A percentile compares a stretch with the other conserved stretches of the same genome.
Conservation (phyloP, 768 basidiomycete species). For the Tubosaeta brunneosetosa region DNA sequence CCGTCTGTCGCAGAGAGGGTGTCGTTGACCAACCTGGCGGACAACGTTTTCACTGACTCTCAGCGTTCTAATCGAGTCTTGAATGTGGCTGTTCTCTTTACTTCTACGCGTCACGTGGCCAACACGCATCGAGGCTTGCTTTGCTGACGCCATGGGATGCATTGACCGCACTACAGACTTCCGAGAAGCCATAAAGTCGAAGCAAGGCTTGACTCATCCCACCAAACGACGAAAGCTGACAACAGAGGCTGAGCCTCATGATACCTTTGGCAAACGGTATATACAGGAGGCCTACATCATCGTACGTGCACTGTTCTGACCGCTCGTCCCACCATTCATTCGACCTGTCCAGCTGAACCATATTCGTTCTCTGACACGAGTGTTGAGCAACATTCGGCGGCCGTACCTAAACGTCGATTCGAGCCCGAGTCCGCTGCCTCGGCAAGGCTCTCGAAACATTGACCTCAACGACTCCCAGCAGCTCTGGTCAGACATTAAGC, state of each 20-base stretch:
- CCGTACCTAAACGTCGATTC: constrained; percentile 84
- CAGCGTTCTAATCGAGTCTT: constrained; percentile 17
- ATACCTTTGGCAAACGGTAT: constrained; percentile 59
- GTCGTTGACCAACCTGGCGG: constrained; percentile 3
- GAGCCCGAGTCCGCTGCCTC: constrained; percentile 45
- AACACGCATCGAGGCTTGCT: background rate
- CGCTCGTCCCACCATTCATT: background rate
- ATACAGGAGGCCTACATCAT: constrained; percentile 72
- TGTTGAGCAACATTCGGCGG: constrained; percentile 73
- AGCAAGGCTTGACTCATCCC: constrained; percentile 39
- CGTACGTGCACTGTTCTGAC: constrained; percentile 32
- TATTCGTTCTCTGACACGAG: constrained; percentile 61
- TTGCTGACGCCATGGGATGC: constrained; percentile 44
- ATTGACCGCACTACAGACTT: constrained; percentile 63
- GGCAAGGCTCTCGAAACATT: constrained; percentile 47
- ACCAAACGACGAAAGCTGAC: constrained; percentile 47
- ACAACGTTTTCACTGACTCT: constrained; percentile 13
- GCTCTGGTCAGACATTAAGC: constrained; percentile 59
- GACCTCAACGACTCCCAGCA: constrained; percentile 50
- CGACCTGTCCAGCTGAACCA: constrained; percentile 55
- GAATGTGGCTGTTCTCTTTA: background rate
- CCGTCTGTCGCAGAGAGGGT: constrained; percentile 33
- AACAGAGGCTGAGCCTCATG: constrained; percentile 35
- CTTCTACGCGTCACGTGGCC: constrained; percentile 21
- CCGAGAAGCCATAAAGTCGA: constrained; percentile 45